These are phyloP conservation scores for Malassezia furfur DNA, from an alignment of 1,284 basidiomycete genomes.

Conservation along the genomic window DNA sequence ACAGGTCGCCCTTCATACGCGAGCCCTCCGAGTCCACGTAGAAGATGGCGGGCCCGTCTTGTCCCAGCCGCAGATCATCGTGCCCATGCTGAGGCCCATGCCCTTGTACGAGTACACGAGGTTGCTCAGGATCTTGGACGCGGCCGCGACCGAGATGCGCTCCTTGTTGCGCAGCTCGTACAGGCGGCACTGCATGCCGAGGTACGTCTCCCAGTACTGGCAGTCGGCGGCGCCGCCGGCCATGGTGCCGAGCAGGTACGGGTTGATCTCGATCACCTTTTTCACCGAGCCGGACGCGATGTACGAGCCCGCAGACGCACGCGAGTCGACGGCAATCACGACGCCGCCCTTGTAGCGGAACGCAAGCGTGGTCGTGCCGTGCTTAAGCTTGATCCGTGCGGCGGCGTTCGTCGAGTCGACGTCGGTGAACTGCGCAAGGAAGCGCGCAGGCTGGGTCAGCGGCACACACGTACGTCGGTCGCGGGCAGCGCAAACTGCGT, in stretches of 20 bases:
- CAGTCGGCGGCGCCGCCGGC: slow-evolving; percentile 74
- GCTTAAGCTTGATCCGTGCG: slow-evolving; percentile 80
- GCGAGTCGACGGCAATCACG: slow-evolving; percentile 92
- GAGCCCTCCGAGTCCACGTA: slow-evolving; percentile 98
- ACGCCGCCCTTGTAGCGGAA: slow-evolving; percentile 95
- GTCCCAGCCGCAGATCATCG: slow-evolving; percentile 99
- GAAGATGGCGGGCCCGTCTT: slow-evolving; percentile 94
- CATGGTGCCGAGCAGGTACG: slow-evolving; percentile 96
- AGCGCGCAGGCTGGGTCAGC: slow-evolving; percentile 29
- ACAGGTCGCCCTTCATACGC: slow-evolving; percentile 86
- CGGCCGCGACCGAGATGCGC: slow-evolving; percentile 94
- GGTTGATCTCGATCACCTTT: slow-evolving; percentile 94
- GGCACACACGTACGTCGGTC: slow-evolving; percentile 1
- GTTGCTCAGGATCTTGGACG: slow-evolving; percentile 93
- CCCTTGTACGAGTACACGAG: slow-evolving; percentile 98
- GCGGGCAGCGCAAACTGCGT: slow-evolving; percentile 8
- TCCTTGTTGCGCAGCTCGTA: slow-evolving; percentile 96
- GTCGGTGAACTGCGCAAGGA: slow-evolving; percentile 45
- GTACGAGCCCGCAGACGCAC: slow-evolving; percentile 93
- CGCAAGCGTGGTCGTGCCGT: slow-evolving; percentile 95
- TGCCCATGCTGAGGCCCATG: slow-evolving; percentile 98
- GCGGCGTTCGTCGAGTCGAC: slow-evolving; percentile 44
- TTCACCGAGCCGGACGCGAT: slow-evolving; percentile 59
- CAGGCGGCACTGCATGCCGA: slow-evolving; percentile 92
- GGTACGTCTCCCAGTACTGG: slow-evolving; percentile 61